Evolutionary conservation across 768 basidiomycete species (phyloP), one percentile per base, ranked within the genome.

Genomic region (Naematelia aurantialba): DNA sequence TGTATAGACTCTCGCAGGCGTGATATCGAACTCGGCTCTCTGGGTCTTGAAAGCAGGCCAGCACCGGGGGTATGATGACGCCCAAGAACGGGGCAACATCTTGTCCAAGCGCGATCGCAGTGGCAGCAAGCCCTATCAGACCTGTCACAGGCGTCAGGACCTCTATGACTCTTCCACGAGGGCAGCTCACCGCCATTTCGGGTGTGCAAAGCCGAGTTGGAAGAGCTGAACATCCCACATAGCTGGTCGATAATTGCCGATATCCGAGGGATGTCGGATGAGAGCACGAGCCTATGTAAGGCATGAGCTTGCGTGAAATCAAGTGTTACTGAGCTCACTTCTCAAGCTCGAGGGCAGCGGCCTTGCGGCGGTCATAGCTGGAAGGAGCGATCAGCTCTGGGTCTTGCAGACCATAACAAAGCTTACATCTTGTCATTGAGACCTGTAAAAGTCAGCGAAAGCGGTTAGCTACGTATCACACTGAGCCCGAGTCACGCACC

Each of bases 1-100:
- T 99, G 80, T 99, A 99, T 63, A 99, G 79, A 72, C 92, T 94
- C 75, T 99, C 96, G 24, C 91, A 93, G 4, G 94, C 94, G 80
- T 96, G 97, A 79, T 98, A 99, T 46, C 75, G 85, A 60, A 98
- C 91, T 73, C 91, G 83, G 78, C 89, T 91, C 81, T 98, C 94
- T 1, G 87, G 82, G 76, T 99, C 96, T 61, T 87, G 85, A 77
- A 99, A 96, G 78, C 94, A 96, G 54, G 84, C 83, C 25, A 98
- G 83, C 29, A 99, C 82, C 1, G 90, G 87, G 45, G 87, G 86
- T 31, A 96, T 83, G 72, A 99, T 96, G 68, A 87, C 88, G 59
- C 89, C 89, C 85, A 98, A 89, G 79, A 93, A 92, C 5, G 90
- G 89, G 5, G 93, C 87, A 46, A 98, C 84, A 65, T 96, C 89